Evolutionary conservation across 2,329 filamentous ascomycete species (phyloP).

Genomic region (Trichophyton benhamiae): DNA sequence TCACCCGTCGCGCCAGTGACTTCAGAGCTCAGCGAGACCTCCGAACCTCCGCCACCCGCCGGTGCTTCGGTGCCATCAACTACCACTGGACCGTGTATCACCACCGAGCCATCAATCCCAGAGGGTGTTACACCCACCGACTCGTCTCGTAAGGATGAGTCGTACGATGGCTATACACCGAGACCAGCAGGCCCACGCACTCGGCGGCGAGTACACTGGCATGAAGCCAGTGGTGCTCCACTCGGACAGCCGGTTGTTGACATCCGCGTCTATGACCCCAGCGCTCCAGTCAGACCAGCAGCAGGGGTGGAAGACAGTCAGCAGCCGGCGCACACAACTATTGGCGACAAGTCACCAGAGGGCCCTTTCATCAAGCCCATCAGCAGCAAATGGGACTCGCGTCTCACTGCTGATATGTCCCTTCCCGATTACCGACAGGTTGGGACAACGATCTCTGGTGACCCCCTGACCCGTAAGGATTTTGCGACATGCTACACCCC

Average conservation of each 20-base stretch:
- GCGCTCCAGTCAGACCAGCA: constrained; percentile 5
- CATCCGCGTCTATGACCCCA: constrained; percentile 10
- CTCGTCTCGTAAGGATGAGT: neutral
- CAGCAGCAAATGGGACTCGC: constrained; percentile 25
- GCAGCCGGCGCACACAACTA: constrained; percentile 6
- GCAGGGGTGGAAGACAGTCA: neutral
- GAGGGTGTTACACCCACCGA: neutral
- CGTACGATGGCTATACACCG: constrained; percentile 1
- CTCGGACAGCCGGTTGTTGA: constrained; percentile 12
- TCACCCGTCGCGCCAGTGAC: neutral
- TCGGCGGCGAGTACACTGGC: constrained; percentile 4
- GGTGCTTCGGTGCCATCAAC: neutral
- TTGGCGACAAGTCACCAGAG: constrained; percentile 13
- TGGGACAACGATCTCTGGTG: constrained; percentile 24
- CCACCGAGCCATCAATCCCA: neutral
- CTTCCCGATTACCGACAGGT: constrained; percentile 18
- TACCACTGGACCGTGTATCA: neutral
- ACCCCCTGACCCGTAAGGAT: constrained; percentile 25
- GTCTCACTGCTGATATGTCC: constrained; percentile 22
- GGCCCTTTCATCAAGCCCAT: constrained; percentile 27
- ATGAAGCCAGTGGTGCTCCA: constrained; percentile 7
- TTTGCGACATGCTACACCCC: constrained; percentile 27
- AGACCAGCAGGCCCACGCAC: neutral
- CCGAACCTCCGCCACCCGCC: neutral
- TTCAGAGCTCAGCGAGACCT: neutral